Base-by-base conservation (phyloP, 177 flowering plant genomes). In the Telopea speciosissima region DNA sequence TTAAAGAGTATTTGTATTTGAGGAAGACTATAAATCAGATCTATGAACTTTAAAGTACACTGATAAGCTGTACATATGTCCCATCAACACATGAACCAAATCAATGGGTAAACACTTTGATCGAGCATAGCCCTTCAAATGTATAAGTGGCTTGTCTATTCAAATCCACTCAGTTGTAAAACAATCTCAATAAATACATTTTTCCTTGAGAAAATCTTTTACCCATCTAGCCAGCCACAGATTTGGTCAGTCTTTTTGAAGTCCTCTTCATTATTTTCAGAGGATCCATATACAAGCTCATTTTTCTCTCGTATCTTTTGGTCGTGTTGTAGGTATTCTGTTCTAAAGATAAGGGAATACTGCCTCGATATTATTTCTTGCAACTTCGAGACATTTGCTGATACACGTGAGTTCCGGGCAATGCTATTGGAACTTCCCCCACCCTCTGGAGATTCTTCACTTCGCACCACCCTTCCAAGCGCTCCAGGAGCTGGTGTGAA, bases 371-470 rank as follows among this genome's bases (percentile, higher is more conserved):
- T 76, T 40, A 91, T 96, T 17, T 92, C 97, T 25, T 88, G 89
- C 71, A 90, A 95, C 80, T 93, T 95, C 73, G 99, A 96, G 82
- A 84, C 90, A 64, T 91, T 93, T 84, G 95, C 93, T 56, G 92
- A 93, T 56, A 84, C 91, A 14, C 74, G 66, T 1, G 89, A 96
- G 80, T 96, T 96, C 74, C 81, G 98, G 56, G 90, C 87, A 44
- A 84, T 89, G 95, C 95, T 96, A 74, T 83, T 91, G 78, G 87
- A 90, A 13, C 86, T 93, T 49, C 99, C 97, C 62, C 98, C 97
- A 52, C 97, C 98, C 33, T 96, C 99, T 23, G 98, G 99, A 24
- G 98, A 96, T 77, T 91, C 95, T 24, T 82, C 96, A 1, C 80
- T 86, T 68, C 90, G 99, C 9, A 96, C 99, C 61, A 96, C 97